Base-by-base conservation (phyloP, 164 flowering plant species). In the Santalum album region DNA sequence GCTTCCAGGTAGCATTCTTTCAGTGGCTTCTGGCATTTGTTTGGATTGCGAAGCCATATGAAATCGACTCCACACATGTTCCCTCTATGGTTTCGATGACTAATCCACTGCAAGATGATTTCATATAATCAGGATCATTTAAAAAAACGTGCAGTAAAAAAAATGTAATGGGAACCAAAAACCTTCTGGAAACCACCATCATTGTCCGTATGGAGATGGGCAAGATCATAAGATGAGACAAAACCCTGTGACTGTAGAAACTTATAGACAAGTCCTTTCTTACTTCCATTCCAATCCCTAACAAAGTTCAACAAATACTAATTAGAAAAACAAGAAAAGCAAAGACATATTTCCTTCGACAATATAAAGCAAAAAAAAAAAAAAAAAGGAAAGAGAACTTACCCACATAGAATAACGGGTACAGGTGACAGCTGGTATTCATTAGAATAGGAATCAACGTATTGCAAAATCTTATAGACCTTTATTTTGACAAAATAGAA, bases 241-340 rank as follows among this genome's bases (percentile, higher is more conserved):
- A 67, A 67, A 49, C 66, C 71, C 49, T 67, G 71, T n/a, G 71
- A 58, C 7, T 45, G 29, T 25, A 67, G 49, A 54, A 67, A 62
- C 44, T 62, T 67, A 55, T 62, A 67, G 34, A 67, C 66, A 55
- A 57, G 51, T n/a, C 71, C 71, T 25, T 24, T 58, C 57, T 62
- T 67, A 39, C 71, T 67, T 50, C 71, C 71, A 58, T 67, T 67
- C 71, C 66, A 67, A 23, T 62, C 71, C 54, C 71, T 67, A 19
- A 23, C 24, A 25, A 54, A 25, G 25, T 46, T 49, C 21, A 19
- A 26, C 6, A 45, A 1, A 7, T 16, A 3, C 14, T 12, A 9
- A 6, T 6, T 2, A 36, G 7, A 6, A 14, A 9, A 36, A 12
- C 15, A 36, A 36, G 40, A 36, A 36, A 14, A 9, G 2, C 40